Evolutionary conservation across 73 alveolate genomes (phyloP).

Genomic region (Symbiodinium pilosum): DNA sequence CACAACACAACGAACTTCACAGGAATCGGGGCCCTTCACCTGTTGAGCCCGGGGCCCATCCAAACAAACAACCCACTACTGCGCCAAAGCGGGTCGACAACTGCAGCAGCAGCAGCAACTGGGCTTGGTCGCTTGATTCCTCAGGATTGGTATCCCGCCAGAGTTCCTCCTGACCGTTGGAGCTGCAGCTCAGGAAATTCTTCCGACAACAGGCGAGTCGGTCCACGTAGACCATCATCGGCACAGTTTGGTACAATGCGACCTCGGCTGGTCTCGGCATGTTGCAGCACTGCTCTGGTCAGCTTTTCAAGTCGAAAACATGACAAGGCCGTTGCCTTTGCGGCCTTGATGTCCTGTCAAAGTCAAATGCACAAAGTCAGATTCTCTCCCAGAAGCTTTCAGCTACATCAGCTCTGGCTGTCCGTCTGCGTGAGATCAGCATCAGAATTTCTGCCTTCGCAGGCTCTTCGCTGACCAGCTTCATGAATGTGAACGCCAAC

Average conservation of each 20-base stretch:
- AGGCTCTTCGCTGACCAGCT: background rate
- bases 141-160: conserved; percentile 43
- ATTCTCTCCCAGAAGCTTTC: background rate
- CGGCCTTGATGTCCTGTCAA: conserved; percentile 1
- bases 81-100: background rate
- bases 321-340: background rate
- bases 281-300: no score
- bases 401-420: background rate
- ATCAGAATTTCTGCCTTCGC: background rate
- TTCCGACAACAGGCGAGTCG: background rate
- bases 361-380: no score
- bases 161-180: conserved; percentile 39
- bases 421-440: background rate
- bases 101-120: background rate
- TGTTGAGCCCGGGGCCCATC: background rate
- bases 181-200: background rate
- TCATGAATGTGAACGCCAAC: background rate
- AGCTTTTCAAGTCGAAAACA: no score
- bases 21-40: no score
- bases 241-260: conserved; percentile 80
- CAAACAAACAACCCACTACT: background rate
- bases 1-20: no score
- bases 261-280: conserved; percentile 63
- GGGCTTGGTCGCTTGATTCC: background rate
- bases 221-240: conserved; percentile 94